Conservation (phyloP, 2,329 filamentous ascomycete genomes). For the Venturia carpophila region DNA sequence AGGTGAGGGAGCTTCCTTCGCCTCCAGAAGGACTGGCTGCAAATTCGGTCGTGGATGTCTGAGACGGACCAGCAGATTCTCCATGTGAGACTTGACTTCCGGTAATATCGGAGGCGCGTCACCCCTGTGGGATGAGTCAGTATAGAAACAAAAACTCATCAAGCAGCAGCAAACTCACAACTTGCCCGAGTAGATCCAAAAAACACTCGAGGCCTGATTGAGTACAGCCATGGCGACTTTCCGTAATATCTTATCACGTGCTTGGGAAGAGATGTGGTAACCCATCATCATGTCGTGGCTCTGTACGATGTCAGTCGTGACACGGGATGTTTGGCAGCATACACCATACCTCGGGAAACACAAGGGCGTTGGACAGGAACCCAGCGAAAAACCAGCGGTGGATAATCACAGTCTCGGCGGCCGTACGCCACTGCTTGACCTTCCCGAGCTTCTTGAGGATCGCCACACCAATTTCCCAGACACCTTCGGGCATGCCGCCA, state of each 20-base stretch:
- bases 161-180: not conserved
- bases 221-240: constrained; percentile 76
- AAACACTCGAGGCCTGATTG: constrained; percentile 50
- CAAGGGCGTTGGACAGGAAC: constrained; percentile 75
- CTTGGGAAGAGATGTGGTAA: constrained; percentile 87
- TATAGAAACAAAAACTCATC: not conserved
- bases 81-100: constrained; percentile 59
- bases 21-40: constrained; percentile 57
- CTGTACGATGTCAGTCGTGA: constrained; percentile 35
- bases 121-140: constrained; percentile 33
- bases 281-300: constrained; percentile 63
- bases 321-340: constrained; percentile 16
- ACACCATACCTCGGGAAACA: constrained; percentile 69
- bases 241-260: constrained; percentile 63
- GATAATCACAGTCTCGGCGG: constrained; percentile 36
- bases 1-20: constrained; percentile 63
- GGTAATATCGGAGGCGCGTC: constrained; percentile 56
- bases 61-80: constrained; percentile 62
- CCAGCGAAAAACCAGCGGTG: constrained; percentile 88
- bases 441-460: constrained; percentile 69
- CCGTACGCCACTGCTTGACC: constrained; percentile 49
- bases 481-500: constrained; percentile 77
- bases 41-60: constrained; percentile 35
- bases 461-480: constrained; percentile 75
- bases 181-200: constrained; percentile 16